Evolutionary conservation across 768 basidiomycete genomes (phyloP).

Genomic region (Tephrocybe rancida): DNA sequence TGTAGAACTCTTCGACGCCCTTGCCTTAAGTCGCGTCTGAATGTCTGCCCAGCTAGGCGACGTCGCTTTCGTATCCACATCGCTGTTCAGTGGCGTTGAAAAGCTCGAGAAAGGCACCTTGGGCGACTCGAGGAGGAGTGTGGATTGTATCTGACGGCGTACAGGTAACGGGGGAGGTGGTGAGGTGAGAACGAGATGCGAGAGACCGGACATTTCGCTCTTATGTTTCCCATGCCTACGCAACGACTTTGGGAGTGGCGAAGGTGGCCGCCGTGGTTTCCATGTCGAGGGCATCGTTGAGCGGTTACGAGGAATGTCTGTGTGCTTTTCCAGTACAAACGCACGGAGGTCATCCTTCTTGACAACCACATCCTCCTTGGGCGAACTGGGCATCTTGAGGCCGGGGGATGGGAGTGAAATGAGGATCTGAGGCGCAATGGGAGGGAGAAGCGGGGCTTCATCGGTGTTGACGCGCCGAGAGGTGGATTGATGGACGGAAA

Average conservation of each 20-base stretch:
- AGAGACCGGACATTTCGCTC: slow-evolving; percentile 1
- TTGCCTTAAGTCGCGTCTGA: slow-evolving; percentile 14
- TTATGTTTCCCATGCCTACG: slow-evolving; percentile 9
- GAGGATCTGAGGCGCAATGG: slow-evolving; percentile 12
- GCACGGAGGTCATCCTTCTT: neutral
- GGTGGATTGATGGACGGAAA: slow-evolving; percentile 11
- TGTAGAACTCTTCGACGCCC: slow-evolving; percentile 17
- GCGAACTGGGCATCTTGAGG: slow-evolving; percentile 1
- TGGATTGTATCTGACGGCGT: neutral
- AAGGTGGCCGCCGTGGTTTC: slow-evolving; percentile 20
- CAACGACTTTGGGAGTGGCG: slow-evolving; percentile 12
- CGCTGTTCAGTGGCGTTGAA: slow-evolving; percentile 1
- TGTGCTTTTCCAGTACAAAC: neutral
- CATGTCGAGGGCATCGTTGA: slow-evolving; percentile 17
- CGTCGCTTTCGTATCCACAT: neutral
- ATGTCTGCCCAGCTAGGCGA: slow-evolving; percentile 11
- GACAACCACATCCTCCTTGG: neutral
- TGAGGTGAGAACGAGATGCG: neutral
- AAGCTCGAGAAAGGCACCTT: slow-evolving; percentile 3
- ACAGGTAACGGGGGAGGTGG: slow-evolving; percentile 12
- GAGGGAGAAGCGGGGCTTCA: slow-evolving; percentile 7
- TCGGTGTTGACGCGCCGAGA: neutral
- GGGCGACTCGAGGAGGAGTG: neutral
- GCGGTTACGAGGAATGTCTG: neutral
- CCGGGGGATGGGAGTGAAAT: slow-evolving; percentile 16